A percentile compares a stretch with the other conserved stretches of the same genome.
phyloP scores from a whole-genome alignment of 75 land plant genomes.

The Gnetum montanum region DNA sequence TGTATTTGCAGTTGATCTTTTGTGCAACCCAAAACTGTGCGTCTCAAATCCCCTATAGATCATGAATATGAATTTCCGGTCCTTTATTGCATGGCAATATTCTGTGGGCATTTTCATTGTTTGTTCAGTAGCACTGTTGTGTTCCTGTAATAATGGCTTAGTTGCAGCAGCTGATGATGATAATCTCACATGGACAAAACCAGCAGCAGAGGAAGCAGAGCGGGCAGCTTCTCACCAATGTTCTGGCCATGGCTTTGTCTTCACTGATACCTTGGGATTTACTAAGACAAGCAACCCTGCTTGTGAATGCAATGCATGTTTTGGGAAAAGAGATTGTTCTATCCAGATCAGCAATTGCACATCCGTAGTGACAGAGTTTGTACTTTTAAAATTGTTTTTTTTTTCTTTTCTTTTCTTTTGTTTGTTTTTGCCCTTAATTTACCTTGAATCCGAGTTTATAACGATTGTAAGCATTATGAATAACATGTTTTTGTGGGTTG shows the following conservation, averaged over 20 bases:
- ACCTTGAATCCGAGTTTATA: not conserved
- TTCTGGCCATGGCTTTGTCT: conserved; percentile 51
- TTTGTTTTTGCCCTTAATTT: not conserved
- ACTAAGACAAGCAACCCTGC: not conserved
- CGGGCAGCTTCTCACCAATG: conserved; percentile 31
- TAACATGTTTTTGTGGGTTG: too few relatives aligned
- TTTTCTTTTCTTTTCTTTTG: not conserved
- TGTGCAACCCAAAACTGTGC: too few relatives aligned
- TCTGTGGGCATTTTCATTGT: too few relatives aligned
- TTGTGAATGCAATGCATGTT: conserved; percentile 20
- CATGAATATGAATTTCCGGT: too few relatives aligned
- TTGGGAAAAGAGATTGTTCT: conserved; percentile 12
- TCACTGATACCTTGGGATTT: conserved; percentile 2
- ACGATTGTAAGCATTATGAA: too few relatives aligned
- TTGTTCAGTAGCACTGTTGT: too few relatives aligned
- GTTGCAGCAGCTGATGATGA: too few relatives aligned
- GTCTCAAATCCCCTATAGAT: too few relatives aligned
- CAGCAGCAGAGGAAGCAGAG: conserved; percentile 29
- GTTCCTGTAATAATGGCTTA: too few relatives aligned
- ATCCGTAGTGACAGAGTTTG: not conserved
- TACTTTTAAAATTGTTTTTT: not conserved
- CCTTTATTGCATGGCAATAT: too few relatives aligned
- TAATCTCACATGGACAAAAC: not conserved
- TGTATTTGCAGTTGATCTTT: too few relatives aligned
- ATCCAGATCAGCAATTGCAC: not conserved